Conservation (phyloP, 768 basidiomycete genomes). For the Psilocybe azurescens region DNA sequence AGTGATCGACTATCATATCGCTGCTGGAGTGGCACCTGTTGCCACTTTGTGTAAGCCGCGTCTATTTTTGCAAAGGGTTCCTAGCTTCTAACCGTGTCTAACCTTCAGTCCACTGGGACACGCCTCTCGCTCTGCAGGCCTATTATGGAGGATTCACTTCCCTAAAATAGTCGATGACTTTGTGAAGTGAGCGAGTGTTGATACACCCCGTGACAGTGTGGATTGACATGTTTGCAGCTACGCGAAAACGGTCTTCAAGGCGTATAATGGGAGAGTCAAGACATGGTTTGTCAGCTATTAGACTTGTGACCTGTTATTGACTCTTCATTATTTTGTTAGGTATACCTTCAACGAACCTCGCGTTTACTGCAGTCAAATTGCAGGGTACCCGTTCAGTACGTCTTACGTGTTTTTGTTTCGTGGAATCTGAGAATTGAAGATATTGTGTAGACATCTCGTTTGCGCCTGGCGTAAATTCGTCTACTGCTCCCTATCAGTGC, state of each 20-base stretch:
- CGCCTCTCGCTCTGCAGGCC: constrained; percentile 49
- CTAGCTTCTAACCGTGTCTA: not conserved
- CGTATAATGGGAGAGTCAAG: constrained; percentile 52
- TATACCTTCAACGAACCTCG: constrained; percentile 60
- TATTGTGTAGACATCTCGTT: constrained; percentile 38
- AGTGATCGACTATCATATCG: constrained; percentile 52
- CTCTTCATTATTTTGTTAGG: constrained; percentile 26
- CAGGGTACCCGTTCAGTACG: constrained; percentile 47
- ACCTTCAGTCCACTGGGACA: constrained; percentile 52
- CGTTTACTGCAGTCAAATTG: constrained; percentile 44
- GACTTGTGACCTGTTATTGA: not conserved
- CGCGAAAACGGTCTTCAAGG: constrained; percentile 53
- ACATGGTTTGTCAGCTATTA: constrained; percentile 39
- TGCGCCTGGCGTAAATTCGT: constrained; percentile 46
- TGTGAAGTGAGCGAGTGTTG: constrained; percentile 38
- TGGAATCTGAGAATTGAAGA: not conserved
- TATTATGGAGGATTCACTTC: constrained; percentile 57
- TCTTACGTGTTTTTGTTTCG: constrained; percentile 10
- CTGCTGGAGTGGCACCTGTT: constrained; percentile 48
- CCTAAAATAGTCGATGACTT: constrained; percentile 51
- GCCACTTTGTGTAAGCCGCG: constrained; percentile 51
- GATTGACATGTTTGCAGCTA: constrained; percentile 34
- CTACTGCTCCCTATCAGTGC: constrained; percentile 51
- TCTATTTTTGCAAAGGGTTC: not conserved
- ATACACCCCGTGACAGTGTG: not conserved